A percentile compares a stretch with the other conserved stretches of the same genome.
These are phyloP conservation scores for Ballota nigra DNA, from an alignment of 257 asterid species.

Conservation along the genomic window DNA sequence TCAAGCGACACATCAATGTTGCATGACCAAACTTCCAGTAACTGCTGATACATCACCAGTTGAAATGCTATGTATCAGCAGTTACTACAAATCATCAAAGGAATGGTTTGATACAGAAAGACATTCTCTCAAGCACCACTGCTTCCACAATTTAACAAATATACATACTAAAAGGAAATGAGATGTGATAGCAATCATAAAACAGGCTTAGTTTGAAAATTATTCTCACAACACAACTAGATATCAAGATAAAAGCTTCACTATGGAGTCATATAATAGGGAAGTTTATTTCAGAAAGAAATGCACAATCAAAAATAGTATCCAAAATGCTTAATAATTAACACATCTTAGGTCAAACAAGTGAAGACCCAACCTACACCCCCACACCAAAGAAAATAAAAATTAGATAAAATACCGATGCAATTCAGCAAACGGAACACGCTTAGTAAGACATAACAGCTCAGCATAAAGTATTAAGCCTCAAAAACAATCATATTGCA, in stretches of 20 bases:
- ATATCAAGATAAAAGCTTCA: neutral
- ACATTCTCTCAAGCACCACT: too few species aligned
- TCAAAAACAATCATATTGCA: neutral
- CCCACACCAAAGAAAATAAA: neutral
- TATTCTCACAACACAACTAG: neutral
- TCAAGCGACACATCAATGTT: too few species aligned
- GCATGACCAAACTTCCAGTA: too few species aligned
- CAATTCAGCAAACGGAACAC: neutral
- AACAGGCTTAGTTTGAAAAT: neutral
- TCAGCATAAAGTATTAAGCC: neutral
- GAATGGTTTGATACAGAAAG: too few species aligned
- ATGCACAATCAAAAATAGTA: neutral
- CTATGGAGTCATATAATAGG: conserved; percentile 4
- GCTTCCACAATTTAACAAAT: too few species aligned
- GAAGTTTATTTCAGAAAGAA: neutral
- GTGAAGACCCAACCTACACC: neutral
- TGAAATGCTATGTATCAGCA: too few species aligned
- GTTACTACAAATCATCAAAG: too few species aligned
- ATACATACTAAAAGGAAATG: neutral
- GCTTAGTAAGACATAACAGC: neutral
- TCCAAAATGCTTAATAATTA: neutral
- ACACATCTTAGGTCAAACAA: conserved; percentile 13
- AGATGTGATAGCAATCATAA: neutral
- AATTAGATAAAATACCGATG: neutral
- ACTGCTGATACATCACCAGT: too few species aligned